phyloP scores from a whole-genome alignment of 78 protist species.

The Dictyostelium capitatum region DNA sequence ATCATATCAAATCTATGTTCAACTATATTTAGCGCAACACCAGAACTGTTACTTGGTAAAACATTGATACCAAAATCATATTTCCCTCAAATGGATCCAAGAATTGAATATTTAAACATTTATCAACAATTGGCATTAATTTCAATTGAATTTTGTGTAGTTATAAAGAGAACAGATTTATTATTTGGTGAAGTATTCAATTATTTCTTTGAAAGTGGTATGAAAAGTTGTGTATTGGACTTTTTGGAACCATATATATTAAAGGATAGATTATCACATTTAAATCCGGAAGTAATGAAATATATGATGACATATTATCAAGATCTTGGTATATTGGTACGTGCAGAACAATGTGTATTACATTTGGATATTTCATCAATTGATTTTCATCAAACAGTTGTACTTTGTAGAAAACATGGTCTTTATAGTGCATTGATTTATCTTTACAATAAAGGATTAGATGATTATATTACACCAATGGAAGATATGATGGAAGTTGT shows the following conservation, averaged over 20 bases:
- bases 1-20: slow-evolving; percentile 55
- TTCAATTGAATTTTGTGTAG: slow-evolving; percentile 63
- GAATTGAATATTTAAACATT: slow-evolving; percentile 16
- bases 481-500: slow-evolving; percentile 60
- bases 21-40: neutral
- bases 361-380: slow-evolving; percentile 71
- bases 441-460: slow-evolving; percentile 76
- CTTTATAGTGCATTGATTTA: slow-evolving; percentile 81
- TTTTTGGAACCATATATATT: slow-evolving; percentile 74
- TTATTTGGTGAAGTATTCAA: slow-evolving; percentile 75
- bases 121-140: slow-evolving; percentile 65
- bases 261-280: slow-evolving; percentile 29
- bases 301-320: slow-evolving; percentile 56
- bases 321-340: neutral
- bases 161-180: slow-evolving; percentile 45
- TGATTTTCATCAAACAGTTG: slow-evolving; percentile 79
- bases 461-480: slow-evolving; percentile 85
- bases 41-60: neutral
- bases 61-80: slow-evolving; percentile 36
- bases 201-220: slow-evolving; percentile 44
- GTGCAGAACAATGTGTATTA: slow-evolving; percentile 82
- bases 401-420: slow-evolving; percentile 55
- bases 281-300: slow-evolving; percentile 83
- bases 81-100: slow-evolving; percentile 16
- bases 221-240: slow-evolving; percentile 49